Base-by-base conservation (phyloP, 169 alveolate species). In the Eimeria falciformis region DNA sequence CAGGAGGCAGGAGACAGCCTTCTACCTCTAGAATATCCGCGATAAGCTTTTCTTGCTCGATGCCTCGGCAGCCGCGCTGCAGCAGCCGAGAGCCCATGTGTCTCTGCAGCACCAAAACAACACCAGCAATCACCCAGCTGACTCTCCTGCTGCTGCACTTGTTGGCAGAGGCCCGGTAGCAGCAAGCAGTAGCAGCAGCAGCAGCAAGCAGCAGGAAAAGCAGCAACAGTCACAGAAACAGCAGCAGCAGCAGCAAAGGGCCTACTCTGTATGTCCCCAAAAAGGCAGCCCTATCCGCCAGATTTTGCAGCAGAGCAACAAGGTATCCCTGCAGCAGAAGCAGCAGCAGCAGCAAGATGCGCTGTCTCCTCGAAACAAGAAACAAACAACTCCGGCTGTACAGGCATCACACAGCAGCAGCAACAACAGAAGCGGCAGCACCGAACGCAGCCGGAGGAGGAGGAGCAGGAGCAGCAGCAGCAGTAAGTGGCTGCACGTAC, bases 61-160 rank as follows among this genome's bases (percentile, higher is more conserved):
- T 40, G 3, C 68, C 85, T n/a, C 66, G 33, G 27, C 66, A 45
- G 27, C 85, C 66, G 50, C 85, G 68, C 66, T 43, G 85, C 85
- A 75, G 85, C 85, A 75, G 29, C 40, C 83, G 62, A 40, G 37
- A 27, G 14, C 83, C 83, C 83, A 73, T 9, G 83, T 73, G 83
- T 40, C 83, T 73, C 83, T 73, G 58, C 83, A 73, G 83, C 55
- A 73, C 62, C 21, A 73, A 27, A 33, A 29, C 18, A 62, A 4
- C 29, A 23, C 75, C 18, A 53, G 53, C 65, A 33, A 33, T 37
- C 23, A 33, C 25, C 40, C 83, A 14, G 83, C 53, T 37, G 83
- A 53, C 17, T 21, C 18, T 37, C 12, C 62, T 12, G 83, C 79
- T 68, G 79, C 40, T 68, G 62, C 83, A 37, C 62, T 14, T 14